Conservation (phyloP, 352 stramenopile species). For the Phytophthora sansomeana region DNA sequence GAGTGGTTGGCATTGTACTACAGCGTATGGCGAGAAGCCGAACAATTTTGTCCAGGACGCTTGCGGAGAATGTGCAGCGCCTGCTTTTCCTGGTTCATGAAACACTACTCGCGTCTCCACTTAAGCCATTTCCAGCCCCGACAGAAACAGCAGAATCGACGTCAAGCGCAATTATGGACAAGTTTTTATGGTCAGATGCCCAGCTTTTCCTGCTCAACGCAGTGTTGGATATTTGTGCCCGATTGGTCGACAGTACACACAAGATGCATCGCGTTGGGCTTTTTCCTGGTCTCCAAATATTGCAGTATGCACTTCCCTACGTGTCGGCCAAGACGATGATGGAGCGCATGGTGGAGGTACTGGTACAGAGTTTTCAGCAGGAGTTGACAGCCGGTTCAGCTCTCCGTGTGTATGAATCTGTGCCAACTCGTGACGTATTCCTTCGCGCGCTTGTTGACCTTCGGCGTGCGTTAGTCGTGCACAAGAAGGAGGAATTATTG, state of each 20-base stretch:
- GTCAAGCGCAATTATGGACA: constrained; percentile 10
- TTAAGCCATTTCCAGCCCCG: constrained; percentile 11
- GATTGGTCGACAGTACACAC: constrained; percentile 80
- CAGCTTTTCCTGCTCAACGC: constrained; percentile 78
- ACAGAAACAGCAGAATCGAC: constrained; percentile 1
- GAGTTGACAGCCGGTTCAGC: constrained; percentile 72
- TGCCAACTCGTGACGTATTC: constrained; percentile 81
- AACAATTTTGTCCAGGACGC: constrained; percentile 73
- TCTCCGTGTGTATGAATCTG: constrained; percentile 71
- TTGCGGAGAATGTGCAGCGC: constrained; percentile 85
- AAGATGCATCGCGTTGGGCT: constrained; percentile 79
- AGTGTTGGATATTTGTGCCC: constrained; percentile 76
- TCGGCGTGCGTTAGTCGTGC: constrained; percentile 65
- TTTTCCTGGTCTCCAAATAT: constrained; percentile 70
- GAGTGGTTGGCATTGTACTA: constrained; percentile 73
- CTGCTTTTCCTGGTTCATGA: constrained; percentile 75
- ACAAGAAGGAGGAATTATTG: constrained; percentile 50
- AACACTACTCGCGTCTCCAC: constrained; percentile 53
- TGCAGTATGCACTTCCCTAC: constrained; percentile 67
- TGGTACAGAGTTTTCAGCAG: constrained; percentile 81
- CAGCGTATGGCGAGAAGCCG: constrained; percentile 79
- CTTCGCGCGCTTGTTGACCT: constrained; percentile 77
- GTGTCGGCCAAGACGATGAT: constrained; percentile 49
- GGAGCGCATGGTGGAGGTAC: constrained; percentile 58
- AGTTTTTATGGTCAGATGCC: constrained; percentile 62